Base-by-base conservation (phyloP, 352 stramenopile genomes). In the Pythium aquatile region DNA sequence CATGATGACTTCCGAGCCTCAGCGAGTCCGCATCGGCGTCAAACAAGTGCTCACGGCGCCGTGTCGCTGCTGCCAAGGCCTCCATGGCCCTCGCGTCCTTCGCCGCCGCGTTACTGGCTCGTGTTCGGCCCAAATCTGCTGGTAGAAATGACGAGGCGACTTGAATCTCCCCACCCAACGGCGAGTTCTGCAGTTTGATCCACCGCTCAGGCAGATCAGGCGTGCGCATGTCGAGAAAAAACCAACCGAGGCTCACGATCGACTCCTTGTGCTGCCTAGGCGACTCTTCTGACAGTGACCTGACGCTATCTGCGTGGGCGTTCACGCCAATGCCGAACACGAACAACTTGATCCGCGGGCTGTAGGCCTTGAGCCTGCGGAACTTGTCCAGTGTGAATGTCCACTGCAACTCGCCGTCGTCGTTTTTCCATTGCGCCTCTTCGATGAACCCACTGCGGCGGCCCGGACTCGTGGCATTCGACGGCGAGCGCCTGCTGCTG, bases 211-310 rank as follows among this genome's bases (percentile, higher is more conserved):
- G 80, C 3, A 90, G 61, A 17, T 94, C 83, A 33, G 83, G 83
- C 0, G 85, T 94, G n/a, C 85, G 81, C 5, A 94, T 54, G 42
- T 94, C 85, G 16, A 94, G 69, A 59, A 94, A 92, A 68, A 94
- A 90, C 83, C 83, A 94, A 4, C 85, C 85, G 54, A 88, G 81
- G 52, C 81, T 89, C 51, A 87, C 66, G 57, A 90, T 77, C 26
- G 63, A 66, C 48, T 66, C 63, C 13, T 61, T 33, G 44, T 72
- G 53, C 13, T 42, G 5, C 14, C n/a, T 42, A 7, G 58, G 39
- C 42, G 64, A 75, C n/a, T 68, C 57, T 58, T 75, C 61, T 1
- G 51, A 60, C 5, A 73, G 42, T 3, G 28, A 40, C 3, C 59
- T 35, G 16, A 73, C 60, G 17, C 51, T 74, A 8, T 66, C 59